Evolutionary conservation across 1,284 basidiomycete species (phyloP), one percentile per base, ranked within the genome.

Genomic region (Boletus subluridellus): DNA sequence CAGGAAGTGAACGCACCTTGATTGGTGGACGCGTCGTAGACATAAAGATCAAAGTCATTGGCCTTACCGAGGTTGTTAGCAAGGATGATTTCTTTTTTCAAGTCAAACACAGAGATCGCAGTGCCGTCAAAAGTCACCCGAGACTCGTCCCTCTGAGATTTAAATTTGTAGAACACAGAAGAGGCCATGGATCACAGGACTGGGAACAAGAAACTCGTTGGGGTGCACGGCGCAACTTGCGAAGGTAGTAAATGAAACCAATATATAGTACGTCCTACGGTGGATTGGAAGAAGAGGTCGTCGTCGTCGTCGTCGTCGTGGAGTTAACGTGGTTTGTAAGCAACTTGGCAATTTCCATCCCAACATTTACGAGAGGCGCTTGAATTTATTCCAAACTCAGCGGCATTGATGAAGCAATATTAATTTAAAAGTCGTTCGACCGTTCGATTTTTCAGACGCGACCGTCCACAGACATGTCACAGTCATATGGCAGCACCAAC

Each of bases 121-220:
- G 96, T 98, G 69, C 96, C 96, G 74, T 99, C 96, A 79, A 99
- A 98, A 59, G 93, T 90, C 75, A 98, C 88, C 72, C 94, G 84
- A 62, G 94, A 95, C 77, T 98, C 95, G 77, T 94, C 90, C 79
- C 85, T 92, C 73, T 94, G 91, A 63, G 95, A 95, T 74, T 89
- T 93, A 88, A 98, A 99, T 77, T 92, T 93, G 86, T 98, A 99
- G 80, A 97, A 98, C 70, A 99, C 94, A 74, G 90, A 94, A 69
- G 93, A 95, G 69, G 90, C 83, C 94, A 95, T 96, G 73, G 38
- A 54, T 34, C 50, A 66, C 62, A 67, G 60, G 49, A 59, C 47
- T 48, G 55, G 52, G 51, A 53, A 52, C 41, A 48, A 55, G n/a
- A 49, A 58, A 59, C 46, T 48, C 52, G 63, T 38, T 54, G 58